Conservation (phyloP, 1,139 yeast genomes). For the Diutina scorzettiae region DNA sequence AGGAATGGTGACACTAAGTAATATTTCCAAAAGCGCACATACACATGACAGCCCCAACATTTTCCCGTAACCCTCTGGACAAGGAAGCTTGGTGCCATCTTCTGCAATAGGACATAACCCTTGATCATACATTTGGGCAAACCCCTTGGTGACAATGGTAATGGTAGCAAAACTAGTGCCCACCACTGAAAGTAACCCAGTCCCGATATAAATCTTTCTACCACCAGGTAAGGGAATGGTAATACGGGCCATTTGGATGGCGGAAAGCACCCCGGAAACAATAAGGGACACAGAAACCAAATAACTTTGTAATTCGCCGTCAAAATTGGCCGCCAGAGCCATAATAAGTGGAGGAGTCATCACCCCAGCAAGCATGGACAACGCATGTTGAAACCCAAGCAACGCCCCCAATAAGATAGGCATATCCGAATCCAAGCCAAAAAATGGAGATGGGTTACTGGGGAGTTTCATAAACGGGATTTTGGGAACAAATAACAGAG, state of each 20-base stretch:
- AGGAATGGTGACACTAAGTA: not conserved
- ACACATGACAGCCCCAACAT: slow-evolving; percentile 3
- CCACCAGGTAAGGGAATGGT: slow-evolving; percentile 1
- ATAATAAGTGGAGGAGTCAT: slow-evolving; percentile 6
- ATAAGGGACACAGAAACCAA: slow-evolving; percentile 3
- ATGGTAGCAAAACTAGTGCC: slow-evolving; percentile 6
- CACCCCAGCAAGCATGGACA: slow-evolving; percentile 6
- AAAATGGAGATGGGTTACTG: not conserved
- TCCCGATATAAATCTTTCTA: not conserved
- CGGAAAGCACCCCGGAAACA: not conserved
- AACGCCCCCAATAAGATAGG: not conserved
- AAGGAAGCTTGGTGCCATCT: slow-evolving; percentile 4
- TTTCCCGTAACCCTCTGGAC: slow-evolving; percentile 1
- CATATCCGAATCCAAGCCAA: slow-evolving; percentile 5
- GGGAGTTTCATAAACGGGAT: slow-evolving; percentile 1
- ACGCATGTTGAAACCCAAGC: slow-evolving; percentile 5
- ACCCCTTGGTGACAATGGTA: slow-evolving; percentile 3
- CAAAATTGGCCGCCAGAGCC: slow-evolving; percentile 3
- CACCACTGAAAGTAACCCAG: slow-evolving; percentile 5
- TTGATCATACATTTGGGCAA: slow-evolving; percentile 2
- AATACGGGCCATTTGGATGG: slow-evolving; percentile 2
- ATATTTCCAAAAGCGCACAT: slow-evolving; percentile 2
- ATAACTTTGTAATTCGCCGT: not conserved
- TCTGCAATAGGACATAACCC: slow-evolving; percentile 1
- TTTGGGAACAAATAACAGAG: slow-evolving; percentile 1